These are phyloP conservation scores for Amylocarpus encephaloides DNA, from an alignment of 2,329 filamentous ascomycete genomes.

Conservation along the genomic window DNA sequence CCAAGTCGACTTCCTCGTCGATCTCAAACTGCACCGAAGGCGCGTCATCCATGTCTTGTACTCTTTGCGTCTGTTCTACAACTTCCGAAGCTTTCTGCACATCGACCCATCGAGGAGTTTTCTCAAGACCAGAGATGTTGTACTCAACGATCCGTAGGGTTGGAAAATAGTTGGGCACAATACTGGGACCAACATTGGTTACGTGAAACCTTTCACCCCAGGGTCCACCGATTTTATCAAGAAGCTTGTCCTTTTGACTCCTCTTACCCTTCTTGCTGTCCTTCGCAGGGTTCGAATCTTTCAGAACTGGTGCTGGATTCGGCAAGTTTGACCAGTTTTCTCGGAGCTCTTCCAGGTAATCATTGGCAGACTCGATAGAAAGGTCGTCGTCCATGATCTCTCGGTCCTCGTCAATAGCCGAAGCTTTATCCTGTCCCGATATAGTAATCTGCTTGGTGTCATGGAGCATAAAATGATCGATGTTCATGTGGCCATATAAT, in stretches of 20 bases:
- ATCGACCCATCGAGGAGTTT: conserved; percentile 20
- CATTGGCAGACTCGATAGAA: conserved; percentile 57
- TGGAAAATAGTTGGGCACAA: conserved; percentile 90
- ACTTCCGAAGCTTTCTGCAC: conserved; percentile 1
- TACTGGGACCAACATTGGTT: conserved; percentile 73
- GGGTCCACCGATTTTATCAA: conserved; percentile 67
- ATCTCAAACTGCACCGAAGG: background rate
- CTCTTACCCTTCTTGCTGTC: conserved; percentile 50
- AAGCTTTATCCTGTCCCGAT: conserved; percentile 34
- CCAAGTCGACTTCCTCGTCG: conserved; percentile 3
- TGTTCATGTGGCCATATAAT: conserved; percentile 95
- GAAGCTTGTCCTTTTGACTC: conserved; percentile 46
- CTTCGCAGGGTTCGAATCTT: conserved; percentile 28
- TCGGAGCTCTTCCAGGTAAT: conserved; percentile 75
- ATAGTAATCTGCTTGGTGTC: conserved; percentile 73
- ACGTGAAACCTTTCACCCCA: conserved; percentile 83
- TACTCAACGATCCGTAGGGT: conserved; percentile 89
- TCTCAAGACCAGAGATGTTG: conserved; percentile 57
- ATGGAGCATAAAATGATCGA: conserved; percentile 92
- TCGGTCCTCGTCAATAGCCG: conserved; percentile 28
- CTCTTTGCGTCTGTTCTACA: conserved; percentile 14
- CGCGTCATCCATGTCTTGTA: conserved; percentile 9
- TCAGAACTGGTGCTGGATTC: conserved; percentile 29
- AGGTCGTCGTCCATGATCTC: conserved; percentile 48
- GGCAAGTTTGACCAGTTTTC: conserved; percentile 73